Base-by-base conservation (phyloP, 192 early-diverging fungal genomes). In the Coemansia sp. region DNA sequence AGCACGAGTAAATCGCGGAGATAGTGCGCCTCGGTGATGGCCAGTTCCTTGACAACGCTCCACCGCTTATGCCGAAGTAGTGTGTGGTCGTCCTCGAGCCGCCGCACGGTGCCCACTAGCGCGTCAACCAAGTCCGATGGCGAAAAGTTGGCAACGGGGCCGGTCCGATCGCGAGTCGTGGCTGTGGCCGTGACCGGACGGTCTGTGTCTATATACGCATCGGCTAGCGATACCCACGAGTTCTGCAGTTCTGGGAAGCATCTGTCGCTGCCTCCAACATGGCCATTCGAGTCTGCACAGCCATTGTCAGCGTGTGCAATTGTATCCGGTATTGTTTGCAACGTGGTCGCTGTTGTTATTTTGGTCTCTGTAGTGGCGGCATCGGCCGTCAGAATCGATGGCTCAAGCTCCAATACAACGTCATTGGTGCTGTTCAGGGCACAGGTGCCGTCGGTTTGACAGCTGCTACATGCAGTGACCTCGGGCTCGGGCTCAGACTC, bases 1-100 rank as follows among this genome's bases (percentile, higher is more conserved):
- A 95, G 54, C 9, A 90, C 66, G 10, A 81, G 54, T 82, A 95
- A 83, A 56, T 95, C 92, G 15, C 80, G 78, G 27, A 86, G 71
- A 41, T 82, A 95, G 8, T 67, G 74, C 17, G 78, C 69, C 58
- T 95, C 92, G 1, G 92, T 92, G 27, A 84, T 79, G 0, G 90
- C 64, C 32, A 95, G 64, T 50, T 95, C 92, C 35, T 81, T 77
- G 10, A 91, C 67, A 26, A 92, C 84, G 31, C 83, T 81, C 27
- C 80, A 71, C 14, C 88, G 74, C 70, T 93, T 93, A 34, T 57
- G 72, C 51, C 50, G 72, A 19, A 55, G 27, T 15, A 75, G 57
- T 14, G 58, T 64, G 50, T 57, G 54, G 54, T 75, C 72, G 38
- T 75, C 65, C 29, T 75, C 72, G 11, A 75, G 65, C n/a, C 72